Evolutionary conservation across 805 yeast genomes (phyloP).

Genomic region (Wickerhamomyces mucosus): DNA sequence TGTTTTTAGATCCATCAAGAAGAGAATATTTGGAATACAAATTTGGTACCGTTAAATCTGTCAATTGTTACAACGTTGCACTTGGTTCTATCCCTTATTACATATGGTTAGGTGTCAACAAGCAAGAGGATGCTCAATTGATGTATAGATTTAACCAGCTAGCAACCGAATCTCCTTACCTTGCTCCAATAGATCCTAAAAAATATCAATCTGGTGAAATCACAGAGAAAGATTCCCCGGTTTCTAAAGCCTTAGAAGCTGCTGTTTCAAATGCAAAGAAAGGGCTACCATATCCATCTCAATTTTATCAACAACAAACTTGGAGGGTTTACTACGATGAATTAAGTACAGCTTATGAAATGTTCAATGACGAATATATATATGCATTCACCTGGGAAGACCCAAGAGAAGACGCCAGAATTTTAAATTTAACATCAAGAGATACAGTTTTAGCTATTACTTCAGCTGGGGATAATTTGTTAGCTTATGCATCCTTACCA

Average conservation of each 20-base stretch:
- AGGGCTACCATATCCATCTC: conserved; percentile 69
- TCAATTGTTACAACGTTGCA: conserved; percentile 53
- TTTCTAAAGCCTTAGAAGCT: conserved; percentile 70
- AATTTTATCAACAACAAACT: conserved; percentile 66
- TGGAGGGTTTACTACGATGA: conserved; percentile 81
- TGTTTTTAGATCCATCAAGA: conserved; percentile 69
- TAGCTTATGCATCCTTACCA: conserved; percentile 61
- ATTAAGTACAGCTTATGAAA: conserved; percentile 52
- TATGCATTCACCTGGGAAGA: conserved; percentile 92
- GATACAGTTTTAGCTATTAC: conserved; percentile 79
- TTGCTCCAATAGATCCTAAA: conserved; percentile 42
- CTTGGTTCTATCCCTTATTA: conserved; percentile 76
- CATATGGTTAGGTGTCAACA: conserved; percentile 73
- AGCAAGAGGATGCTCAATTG: conserved; percentile 39
- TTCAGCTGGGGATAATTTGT: conserved; percentile 77
- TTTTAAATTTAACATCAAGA: conserved; percentile 46
- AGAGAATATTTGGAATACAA: conserved; percentile 76
- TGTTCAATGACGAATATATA: conserved; percentile 70
- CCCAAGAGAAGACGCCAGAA: conserved; percentile 68
- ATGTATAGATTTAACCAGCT: conserved; percentile 51
- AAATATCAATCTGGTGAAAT: conserved; percentile 1
- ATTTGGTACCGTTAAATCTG: conserved; percentile 72
- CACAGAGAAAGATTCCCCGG: conserved; percentile 22
- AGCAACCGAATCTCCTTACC: conserved; percentile 76
- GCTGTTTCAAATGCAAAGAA: conserved; percentile 52